Evolutionary conservation across 2,329 filamentous ascomycete species (phyloP).

Genomic region (Colletotrichum lini): DNA sequence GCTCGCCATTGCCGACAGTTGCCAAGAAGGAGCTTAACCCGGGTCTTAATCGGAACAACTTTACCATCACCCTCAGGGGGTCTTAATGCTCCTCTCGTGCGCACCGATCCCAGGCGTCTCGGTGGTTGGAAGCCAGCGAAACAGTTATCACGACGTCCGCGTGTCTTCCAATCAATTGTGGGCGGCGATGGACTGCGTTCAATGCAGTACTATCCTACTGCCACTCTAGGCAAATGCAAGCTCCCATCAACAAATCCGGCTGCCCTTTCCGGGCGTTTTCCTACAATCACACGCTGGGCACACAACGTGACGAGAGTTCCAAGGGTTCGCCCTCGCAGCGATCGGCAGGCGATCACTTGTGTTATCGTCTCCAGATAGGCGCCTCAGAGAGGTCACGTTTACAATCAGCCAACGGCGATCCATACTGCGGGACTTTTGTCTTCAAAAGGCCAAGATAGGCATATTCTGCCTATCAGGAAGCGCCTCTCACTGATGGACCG

Average conservation of each 20-base stretch:
- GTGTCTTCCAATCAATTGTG: not conserved
- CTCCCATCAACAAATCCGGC: not conserved
- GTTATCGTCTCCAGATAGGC: conserved; percentile 12
- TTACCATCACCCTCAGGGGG: conserved; percentile 79
- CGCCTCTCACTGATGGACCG: not conserved
- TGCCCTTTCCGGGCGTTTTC: conserved; percentile 13
- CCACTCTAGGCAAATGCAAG: not conserved
- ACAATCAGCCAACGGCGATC: conserved; percentile 1
- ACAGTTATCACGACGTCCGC: not conserved
- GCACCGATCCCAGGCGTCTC: not conserved
- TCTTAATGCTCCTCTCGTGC: conserved; percentile 38
- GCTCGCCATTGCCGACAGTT: conserved; percentile 57
- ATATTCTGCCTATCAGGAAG: not conserved
- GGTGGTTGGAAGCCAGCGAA: not conserved
- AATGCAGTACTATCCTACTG: not conserved
- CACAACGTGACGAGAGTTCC: conserved; percentile 1
- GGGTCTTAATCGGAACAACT: conserved; percentile 88
- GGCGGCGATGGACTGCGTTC: not conserved
- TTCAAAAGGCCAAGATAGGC: not conserved
- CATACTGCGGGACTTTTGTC: not conserved
- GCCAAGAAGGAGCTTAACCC: conserved; percentile 84
- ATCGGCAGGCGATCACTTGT: conserved; percentile 35
- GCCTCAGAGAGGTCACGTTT: conserved; percentile 10
- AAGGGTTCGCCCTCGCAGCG: conserved; percentile 14
- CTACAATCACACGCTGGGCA: conserved; percentile 13